Evolutionary conservation across 805 yeast species (phyloP).

Genomic region (Suhomyces vadensis): DNA sequence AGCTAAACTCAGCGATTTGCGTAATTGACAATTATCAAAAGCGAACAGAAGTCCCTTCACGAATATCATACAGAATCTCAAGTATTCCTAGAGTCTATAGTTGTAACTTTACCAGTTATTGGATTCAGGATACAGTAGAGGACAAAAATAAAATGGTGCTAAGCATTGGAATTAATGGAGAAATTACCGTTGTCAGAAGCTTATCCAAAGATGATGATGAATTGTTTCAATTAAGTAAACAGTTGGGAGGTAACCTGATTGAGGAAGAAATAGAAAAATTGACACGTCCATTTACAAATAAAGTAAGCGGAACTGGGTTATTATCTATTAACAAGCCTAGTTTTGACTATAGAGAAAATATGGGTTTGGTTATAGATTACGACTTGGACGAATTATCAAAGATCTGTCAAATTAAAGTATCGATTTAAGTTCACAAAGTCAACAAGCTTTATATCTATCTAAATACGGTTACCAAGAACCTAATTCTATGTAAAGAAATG

Average conservation of each 20-base stretch:
- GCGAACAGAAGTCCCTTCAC: neutral
- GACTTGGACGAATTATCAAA: constrained; percentile 32
- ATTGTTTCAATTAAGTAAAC: constrained; percentile 13
- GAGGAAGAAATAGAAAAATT: constrained; percentile 21
- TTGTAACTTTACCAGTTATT: constrained; percentile 22
- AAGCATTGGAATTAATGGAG: constrained; percentile 42
- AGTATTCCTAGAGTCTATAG: constrained; percentile 36
- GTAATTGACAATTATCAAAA: constrained; percentile 21
- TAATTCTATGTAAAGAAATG: constrained; percentile 1
- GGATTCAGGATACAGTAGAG: constrained; percentile 16
- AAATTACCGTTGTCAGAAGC: constrained; percentile 24
- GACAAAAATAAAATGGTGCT: constrained; percentile 15
- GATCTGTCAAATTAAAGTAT: constrained; percentile 5
- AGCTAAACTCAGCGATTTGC: constrained; percentile 33
- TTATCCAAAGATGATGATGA: constrained; percentile 16
- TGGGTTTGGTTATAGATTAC: constrained; percentile 30
- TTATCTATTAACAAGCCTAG: constrained; percentile 36
- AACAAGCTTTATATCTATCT: neutral
- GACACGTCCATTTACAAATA: constrained; percentile 35
- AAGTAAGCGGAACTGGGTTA: constrained; percentile 43
- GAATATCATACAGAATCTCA: constrained; percentile 19
- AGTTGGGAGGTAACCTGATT: constrained; percentile 16
- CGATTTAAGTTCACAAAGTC: neutral
- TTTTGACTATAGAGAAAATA: constrained; percentile 29
- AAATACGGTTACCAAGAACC: neutral